phyloP scores from a whole-genome alignment of 2,329 filamentous ascomycete genomes.

The Nakataea oryzae region DNA sequence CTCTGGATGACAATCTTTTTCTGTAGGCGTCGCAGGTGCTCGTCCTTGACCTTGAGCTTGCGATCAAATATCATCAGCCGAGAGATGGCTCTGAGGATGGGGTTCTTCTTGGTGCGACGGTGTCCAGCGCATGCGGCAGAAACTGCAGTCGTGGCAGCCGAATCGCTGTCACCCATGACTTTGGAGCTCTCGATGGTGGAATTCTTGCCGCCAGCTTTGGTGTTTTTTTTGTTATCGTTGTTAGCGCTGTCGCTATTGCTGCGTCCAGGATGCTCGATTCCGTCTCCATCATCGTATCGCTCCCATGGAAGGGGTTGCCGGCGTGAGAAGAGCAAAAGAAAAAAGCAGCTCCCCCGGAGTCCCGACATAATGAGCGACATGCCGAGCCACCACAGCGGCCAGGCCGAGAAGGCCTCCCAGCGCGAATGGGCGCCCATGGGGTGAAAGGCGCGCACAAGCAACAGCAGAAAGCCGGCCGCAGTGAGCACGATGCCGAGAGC shows the following conservation, averaged over 20 bases:
- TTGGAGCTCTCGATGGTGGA: constrained; percentile 6
- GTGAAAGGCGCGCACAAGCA: constrained; percentile 27
- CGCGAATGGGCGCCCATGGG: constrained; percentile 27
- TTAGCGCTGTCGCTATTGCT: not conserved
- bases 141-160: constrained; percentile 1
- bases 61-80: constrained; percentile 36
- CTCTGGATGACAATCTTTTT: constrained; percentile 32
- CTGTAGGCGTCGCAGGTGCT: constrained; percentile 29
- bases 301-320: constrained; percentile 37
- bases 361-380: constrained; percentile 30
- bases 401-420: constrained; percentile 29
- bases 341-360: constrained; percentile 35
- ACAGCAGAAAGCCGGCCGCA: constrained; percentile 25
- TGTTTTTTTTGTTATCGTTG: constrained; percentile 4
- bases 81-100: constrained; percentile 18
- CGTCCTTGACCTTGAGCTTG: constrained; percentile 32
- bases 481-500: constrained; percentile 29
- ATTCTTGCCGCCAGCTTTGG: not conserved
- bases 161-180: constrained; percentile 11
- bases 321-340: constrained; percentile 32
- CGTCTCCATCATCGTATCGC: constrained; percentile 26
- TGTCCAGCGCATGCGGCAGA: not conserved
- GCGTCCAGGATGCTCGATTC: constrained; percentile 5
- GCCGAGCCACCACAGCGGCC: constrained; percentile 35
- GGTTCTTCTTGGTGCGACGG: not conserved